phyloP scores from a whole-genome alignment of 164 flowering plant species.

The Warburgia ugandensis region DNA sequence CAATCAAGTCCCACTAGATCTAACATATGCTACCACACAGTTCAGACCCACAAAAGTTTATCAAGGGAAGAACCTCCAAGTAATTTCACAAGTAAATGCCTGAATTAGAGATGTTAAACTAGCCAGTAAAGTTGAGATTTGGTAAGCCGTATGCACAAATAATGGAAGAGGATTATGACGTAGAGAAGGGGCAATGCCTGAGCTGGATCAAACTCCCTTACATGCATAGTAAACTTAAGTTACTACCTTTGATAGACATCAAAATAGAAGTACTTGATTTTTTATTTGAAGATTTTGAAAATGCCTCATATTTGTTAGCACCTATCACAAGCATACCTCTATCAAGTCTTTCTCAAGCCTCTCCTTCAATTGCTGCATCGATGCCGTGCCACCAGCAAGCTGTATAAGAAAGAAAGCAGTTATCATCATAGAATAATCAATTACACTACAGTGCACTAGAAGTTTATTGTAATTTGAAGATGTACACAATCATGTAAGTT shows the following conservation, averaged over 20 bases:
- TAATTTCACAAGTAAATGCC: background rate
- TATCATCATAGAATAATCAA: background rate
- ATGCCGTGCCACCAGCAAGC: conserved; percentile 98
- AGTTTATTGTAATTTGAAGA: too few relatives aligned
- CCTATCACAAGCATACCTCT: conserved; percentile 43
- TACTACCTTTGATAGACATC: background rate
- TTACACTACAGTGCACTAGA: background rate
- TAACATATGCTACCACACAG: background rate
- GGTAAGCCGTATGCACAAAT: background rate
- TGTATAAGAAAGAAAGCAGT: conserved; percentile 19
- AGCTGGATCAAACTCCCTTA: background rate
- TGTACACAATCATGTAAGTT: too few relatives aligned
- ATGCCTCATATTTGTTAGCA: background rate
- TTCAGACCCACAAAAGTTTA: background rate
- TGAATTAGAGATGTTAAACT: too few relatives aligned
- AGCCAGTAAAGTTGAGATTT: too few relatives aligned
- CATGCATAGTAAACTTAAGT: background rate
- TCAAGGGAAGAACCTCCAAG: background rate
- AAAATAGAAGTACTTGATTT: background rate
- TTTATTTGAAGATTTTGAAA: background rate
- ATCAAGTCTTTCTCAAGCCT: conserved; percentile 93
- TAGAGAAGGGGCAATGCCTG: background rate
- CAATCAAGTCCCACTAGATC: background rate
- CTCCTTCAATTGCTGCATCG: conserved; percentile 96
- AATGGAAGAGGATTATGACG: background rate